These are phyloP conservation scores for Chlorella variabilis DNA, from an alignment of 163 green algal genomes.

Conservation along the genomic window DNA sequence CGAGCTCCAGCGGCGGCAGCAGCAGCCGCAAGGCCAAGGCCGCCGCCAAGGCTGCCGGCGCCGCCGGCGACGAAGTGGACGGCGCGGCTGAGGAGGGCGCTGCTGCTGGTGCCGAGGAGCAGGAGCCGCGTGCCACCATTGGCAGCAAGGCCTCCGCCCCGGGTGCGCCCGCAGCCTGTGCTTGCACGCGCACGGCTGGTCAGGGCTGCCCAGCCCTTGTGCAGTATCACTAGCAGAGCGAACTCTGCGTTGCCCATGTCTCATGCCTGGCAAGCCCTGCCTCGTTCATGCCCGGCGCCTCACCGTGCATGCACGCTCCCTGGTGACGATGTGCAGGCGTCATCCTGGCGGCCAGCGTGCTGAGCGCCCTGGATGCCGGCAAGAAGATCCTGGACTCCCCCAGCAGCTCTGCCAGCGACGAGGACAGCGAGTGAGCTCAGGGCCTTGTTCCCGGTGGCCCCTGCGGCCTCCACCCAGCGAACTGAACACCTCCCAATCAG, in stretches of 20 bases:
- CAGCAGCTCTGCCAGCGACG: neutral
- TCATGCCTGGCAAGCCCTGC: no score
- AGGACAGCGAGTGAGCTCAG: neutral
- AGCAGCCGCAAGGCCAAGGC: neutral
- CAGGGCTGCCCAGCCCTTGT: no score
- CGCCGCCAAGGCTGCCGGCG: neutral
- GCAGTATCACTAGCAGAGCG: no score
- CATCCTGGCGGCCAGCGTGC: conserved; percentile 37
- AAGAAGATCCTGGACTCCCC: conserved; percentile 16
- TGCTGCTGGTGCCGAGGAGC: no score
- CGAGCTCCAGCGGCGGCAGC: neutral
- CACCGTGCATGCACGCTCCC: no score
- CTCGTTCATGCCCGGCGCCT: no score
- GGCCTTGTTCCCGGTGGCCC: no score
- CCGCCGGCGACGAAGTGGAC: neutral
- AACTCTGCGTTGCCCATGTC: no score
- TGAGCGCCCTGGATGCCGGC: conserved; percentile 38
- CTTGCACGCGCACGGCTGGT: no score
- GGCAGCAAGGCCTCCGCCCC: conserved; percentile 17
- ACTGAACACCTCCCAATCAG: no score
- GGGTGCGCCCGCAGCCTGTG: neutral
- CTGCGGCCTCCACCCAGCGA: no score
- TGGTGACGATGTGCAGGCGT: conserved; percentile 32
- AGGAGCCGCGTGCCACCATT: neutral
- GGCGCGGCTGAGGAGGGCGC: conserved; percentile 1